Evolutionary conservation across 345 rosid species (phyloP).

Genomic region (Gossypium turneri): DNA sequence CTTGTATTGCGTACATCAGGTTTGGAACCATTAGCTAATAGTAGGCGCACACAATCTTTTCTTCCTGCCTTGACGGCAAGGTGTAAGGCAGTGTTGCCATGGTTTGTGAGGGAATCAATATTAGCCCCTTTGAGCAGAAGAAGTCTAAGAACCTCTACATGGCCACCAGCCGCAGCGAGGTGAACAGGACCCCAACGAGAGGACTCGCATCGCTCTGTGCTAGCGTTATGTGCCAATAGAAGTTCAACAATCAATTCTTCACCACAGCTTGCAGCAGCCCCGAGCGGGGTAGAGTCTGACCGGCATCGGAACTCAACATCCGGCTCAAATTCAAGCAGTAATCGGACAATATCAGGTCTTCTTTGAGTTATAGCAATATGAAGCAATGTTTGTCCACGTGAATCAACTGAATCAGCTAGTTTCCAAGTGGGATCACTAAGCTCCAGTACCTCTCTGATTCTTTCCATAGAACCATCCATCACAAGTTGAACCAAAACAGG

Average conservation of each 20-base stretch:
- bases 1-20: slow-evolving; percentile 24
- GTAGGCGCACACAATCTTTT: slow-evolving; percentile 40
- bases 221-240: slow-evolving; percentile 43
- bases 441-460: slow-evolving; percentile 55
- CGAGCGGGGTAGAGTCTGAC: slow-evolving; percentile 42
- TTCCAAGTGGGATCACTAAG: slow-evolving; percentile 45
- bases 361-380: slow-evolving; percentile 48
- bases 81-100: slow-evolving; percentile 50
- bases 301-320: slow-evolving; percentile 35
- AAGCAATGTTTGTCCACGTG: slow-evolving; percentile 42
- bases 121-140: slow-evolving; percentile 46
- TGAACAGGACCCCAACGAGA: slow-evolving; percentile 51
- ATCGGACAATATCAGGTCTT: slow-evolving; percentile 45
- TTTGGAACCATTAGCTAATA: slow-evolving; percentile 41
- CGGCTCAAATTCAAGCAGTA: slow-evolving; percentile 52
- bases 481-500: slow-evolving; percentile 44
- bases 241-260: slow-evolving; percentile 54
- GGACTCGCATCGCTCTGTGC: slow-evolving; percentile 33
- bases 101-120: slow-evolving; percentile 36
- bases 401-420: slow-evolving; percentile 37
- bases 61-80: slow-evolving; percentile 39
- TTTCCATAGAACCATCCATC: slow-evolving; percentile 44
- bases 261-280: slow-evolving; percentile 44
- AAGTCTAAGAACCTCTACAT: slow-evolving; percentile 46
- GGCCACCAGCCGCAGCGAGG: slow-evolving; percentile 39